Conservation (phyloP, 2,329 filamentous ascomycete species). For the Ophiostoma fasciatum region DNA sequence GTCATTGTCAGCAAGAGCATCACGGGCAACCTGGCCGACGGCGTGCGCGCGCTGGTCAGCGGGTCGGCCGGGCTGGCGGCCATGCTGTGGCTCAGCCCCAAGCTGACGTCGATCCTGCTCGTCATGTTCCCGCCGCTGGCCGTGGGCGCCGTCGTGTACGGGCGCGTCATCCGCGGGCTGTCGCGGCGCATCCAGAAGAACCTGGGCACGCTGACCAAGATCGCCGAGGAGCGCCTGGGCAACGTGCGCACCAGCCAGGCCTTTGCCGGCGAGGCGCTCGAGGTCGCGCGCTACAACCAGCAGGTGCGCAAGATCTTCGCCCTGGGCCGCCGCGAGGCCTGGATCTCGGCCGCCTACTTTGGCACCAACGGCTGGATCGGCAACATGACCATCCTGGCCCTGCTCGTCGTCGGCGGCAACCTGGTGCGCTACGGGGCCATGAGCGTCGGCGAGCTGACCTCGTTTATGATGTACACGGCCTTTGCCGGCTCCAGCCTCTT, state of each 20-base stretch:
- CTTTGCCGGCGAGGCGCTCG: constrained; percentile 84
- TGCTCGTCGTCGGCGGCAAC: constrained; percentile 79
- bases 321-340: constrained; percentile 71
- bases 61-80: constrained; percentile 77
- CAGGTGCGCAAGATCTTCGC: constrained; percentile 88
- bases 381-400: constrained; percentile 87
- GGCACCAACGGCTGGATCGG: constrained; percentile 75
- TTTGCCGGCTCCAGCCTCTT: constrained; percentile 78
- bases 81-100: constrained; percentile 92
- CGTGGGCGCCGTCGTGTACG: constrained; percentile 81
- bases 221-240: constrained; percentile 92
- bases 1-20: constrained; percentile 98
- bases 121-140: constrained; percentile 86
- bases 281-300: constrained; percentile 79
- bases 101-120: constrained; percentile 74
- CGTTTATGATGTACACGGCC: constrained; percentile 96
- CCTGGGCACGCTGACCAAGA: constrained; percentile 82
- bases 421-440: constrained; percentile 80
- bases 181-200: constrained; percentile 91
- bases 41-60: constrained; percentile 79
- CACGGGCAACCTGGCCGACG: constrained; percentile 93
- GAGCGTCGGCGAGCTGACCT: constrained; percentile 81
- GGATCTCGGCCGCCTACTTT: constrained; percentile 87
- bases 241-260: constrained; percentile 96
- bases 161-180: constrained; percentile 72